These are phyloP conservation scores for Aureobasidium zeae DNA, from an alignment of 2,329 filamentous ascomycete species.

Conservation along the genomic window DNA sequence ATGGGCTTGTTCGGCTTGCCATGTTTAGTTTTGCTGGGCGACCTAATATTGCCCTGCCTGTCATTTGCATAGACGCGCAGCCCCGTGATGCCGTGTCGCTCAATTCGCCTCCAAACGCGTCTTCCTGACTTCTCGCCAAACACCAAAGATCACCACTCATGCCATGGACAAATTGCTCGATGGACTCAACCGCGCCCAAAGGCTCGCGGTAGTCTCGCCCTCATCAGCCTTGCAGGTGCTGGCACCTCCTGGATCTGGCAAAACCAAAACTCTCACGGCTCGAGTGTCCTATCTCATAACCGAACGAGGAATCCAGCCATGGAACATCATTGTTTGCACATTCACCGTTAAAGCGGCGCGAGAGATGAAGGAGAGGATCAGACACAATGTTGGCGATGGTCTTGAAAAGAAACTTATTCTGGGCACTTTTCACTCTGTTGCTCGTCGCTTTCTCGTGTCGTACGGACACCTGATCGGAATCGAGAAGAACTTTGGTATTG, in stretches of 20 bases:
- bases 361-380: conserved; percentile 88
- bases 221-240: conserved; percentile 53
- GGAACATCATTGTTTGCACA: conserved; percentile 88
- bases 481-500: conserved; percentile 77
- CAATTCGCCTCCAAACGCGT: conserved; percentile 12
- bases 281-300: conserved; percentile 83
- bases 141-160: not conserved
- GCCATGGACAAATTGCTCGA: conserved; percentile 49
- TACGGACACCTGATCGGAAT: conserved; percentile 83
- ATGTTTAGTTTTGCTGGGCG: not conserved
- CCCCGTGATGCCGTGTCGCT: conserved; percentile 3
- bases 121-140: not conserved
- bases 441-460: conserved; percentile 68
- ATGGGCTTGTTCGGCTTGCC: too few relatives aligned
- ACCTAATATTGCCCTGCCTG: too few relatives aligned
- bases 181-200: conserved; percentile 57
- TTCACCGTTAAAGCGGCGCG: conserved; percentile 92
- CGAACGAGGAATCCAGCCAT: conserved; percentile 60
- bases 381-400: conserved; percentile 67
- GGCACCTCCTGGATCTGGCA: conserved; percentile 63
- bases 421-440: conserved; percentile 91
- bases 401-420: conserved; percentile 69
- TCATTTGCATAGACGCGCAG: too few relatives aligned
- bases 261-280: conserved; percentile 90
- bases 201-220: conserved; percentile 53